These are phyloP conservation scores for Kalmanozyma brasiliensis DNA, from an alignment of 1,284 basidiomycete species.

Conservation along the genomic window DNA sequence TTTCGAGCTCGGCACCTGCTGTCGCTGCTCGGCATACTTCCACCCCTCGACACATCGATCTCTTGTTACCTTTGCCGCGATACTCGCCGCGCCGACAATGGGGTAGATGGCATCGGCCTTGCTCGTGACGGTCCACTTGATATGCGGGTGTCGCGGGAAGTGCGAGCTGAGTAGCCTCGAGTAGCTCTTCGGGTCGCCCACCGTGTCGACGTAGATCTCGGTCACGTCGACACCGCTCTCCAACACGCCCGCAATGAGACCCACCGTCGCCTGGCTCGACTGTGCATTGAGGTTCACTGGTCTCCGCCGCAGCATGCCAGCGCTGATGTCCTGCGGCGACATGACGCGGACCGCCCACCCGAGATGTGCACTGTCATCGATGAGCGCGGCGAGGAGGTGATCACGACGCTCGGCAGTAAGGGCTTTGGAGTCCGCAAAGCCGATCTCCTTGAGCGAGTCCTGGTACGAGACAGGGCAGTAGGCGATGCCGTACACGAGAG, in stretches of 20 bases:
- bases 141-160: conserved; percentile 60
- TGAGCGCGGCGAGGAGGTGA: conserved; percentile 63
- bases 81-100: conserved; percentile 94
- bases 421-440: conserved; percentile 96
- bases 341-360: conserved; percentile 84
- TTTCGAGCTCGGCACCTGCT: neutral
- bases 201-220: conserved; percentile 95
- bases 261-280: conserved; percentile 88
- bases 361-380: conserved; percentile 40
- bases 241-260: conserved; percentile 84
- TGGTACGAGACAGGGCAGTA: conserved; percentile 87
- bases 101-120: conserved; percentile 97
- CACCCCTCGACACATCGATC: conserved; percentile 90
- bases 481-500: conserved; percentile 93
- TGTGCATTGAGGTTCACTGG: conserved; percentile 92
- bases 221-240: conserved; percentile 83
- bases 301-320: conserved; percentile 85
- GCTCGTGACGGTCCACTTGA: conserved; percentile 83
- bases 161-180: conserved; percentile 69
- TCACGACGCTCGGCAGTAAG: conserved; percentile 74
- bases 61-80: conserved; percentile 94
- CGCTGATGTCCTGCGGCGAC: conserved; percentile 90
- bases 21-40: conserved; percentile 71
- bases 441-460: conserved; percentile 78
- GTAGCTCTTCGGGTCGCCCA: conserved; percentile 87